These are phyloP conservation scores for Orbilia oligospora DNA, from an alignment of 2,329 filamentous ascomycete genomes.

Conservation along the genomic window DNA sequence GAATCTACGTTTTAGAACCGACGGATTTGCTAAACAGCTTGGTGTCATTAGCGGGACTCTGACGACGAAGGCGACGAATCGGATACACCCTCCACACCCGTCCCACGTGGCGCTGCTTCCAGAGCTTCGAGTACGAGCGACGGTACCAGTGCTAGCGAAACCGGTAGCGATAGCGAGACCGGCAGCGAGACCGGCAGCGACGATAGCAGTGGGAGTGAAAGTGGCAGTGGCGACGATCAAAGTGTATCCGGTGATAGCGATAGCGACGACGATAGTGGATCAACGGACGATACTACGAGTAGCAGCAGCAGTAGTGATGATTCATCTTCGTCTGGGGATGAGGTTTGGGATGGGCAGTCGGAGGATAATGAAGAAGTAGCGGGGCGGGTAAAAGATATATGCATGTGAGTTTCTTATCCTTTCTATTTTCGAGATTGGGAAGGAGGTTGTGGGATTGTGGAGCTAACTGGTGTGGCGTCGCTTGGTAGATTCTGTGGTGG, in stretches of 20 bases:
- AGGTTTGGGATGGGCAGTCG: conserved; percentile 53
- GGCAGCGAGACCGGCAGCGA: conserved; percentile 40
- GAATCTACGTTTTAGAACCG: background rate
- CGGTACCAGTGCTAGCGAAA: conserved; percentile 32
- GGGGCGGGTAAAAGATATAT: conserved; percentile 23
- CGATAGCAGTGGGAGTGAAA: conserved; percentile 44
- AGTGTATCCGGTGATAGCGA: conserved; percentile 37
- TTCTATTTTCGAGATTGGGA: background rate
- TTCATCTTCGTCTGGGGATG: conserved; percentile 38
- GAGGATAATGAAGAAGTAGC: conserved; percentile 41
- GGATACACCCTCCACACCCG: conserved; percentile 44
- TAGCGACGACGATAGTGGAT: conserved; percentile 45
- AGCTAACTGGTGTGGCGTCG: background rate
- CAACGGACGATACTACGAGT: conserved; percentile 32
- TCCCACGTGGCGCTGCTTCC: conserved; percentile 22
- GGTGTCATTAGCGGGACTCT: conserved; percentile 44
- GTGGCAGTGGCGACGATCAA: conserved; percentile 36
- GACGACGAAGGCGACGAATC: conserved; percentile 59
- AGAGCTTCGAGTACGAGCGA: conserved; percentile 41
- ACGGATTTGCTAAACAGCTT: background rate
- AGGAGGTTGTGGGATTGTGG: background rate
- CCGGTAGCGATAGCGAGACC: conserved; percentile 44
- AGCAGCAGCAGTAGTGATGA: conserved; percentile 47
- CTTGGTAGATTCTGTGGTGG: conserved; percentile 80
- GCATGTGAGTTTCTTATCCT: conserved; percentile 42